phyloP scores from a whole-genome alignment of 352 stramenopile species.

The Phytophthora citrophthora region DNA sequence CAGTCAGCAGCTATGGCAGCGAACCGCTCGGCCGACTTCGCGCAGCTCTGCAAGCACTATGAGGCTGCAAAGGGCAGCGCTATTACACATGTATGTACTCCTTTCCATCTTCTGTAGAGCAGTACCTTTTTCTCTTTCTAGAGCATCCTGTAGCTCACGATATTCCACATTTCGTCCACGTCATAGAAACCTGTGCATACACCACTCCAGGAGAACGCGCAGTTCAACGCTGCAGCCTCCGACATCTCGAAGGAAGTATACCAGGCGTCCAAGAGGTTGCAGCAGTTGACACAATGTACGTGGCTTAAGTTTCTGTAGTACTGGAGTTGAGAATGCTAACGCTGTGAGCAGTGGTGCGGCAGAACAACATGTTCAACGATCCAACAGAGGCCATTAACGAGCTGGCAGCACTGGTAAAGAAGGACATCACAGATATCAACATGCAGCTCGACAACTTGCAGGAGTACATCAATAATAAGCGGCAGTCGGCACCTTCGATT shows the following conservation, averaged over 20 bases:
- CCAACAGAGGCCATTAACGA: conserved; percentile 86
- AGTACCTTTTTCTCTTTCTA: background rate
- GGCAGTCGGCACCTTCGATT: conserved; percentile 54
- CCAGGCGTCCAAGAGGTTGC: conserved; percentile 78
- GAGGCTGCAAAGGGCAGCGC: conserved; percentile 39
- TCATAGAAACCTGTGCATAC: conserved; percentile 50
- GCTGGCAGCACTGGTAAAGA: conserved; percentile 81
- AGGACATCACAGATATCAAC: conserved; percentile 89
- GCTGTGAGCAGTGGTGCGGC: conserved; percentile 65
- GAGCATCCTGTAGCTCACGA: conserved; percentile 10
- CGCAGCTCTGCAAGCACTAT: conserved; percentile 66
- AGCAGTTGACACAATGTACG: conserved; percentile 81
- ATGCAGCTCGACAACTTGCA: conserved; percentile 86
- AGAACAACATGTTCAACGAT: conserved; percentile 93
- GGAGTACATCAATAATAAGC: conserved; percentile 81
- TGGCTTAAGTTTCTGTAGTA: conserved; percentile 8
- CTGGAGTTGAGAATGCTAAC: background rate
- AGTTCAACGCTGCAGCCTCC: conserved; percentile 82
- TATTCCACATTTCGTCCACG: background rate
- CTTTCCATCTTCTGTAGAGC: background rate
- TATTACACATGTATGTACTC: conserved; percentile 29
- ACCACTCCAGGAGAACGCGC: conserved; percentile 70
- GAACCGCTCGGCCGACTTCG: conserved; percentile 78
- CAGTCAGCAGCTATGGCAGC: conserved; percentile 47
- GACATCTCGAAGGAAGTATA: conserved; percentile 87